Evolutionary conservation across 1,284 basidiomycete species (phyloP).

Genomic region (Rhodotorula glutinis): DNA sequence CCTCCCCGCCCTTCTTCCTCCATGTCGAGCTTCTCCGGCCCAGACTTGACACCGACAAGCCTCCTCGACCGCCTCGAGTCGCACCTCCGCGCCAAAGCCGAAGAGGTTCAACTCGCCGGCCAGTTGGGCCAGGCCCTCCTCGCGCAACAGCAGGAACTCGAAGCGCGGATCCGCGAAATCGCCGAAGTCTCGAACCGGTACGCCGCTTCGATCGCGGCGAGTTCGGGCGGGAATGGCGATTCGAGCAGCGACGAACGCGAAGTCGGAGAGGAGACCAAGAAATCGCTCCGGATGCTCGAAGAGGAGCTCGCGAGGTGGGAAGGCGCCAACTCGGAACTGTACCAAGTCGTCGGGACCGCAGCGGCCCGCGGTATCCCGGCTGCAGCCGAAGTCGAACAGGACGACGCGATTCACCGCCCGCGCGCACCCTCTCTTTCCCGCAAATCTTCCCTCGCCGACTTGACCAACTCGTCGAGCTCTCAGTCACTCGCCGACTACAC

Average conservation of each 20-base stretch:
- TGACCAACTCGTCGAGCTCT: slow-evolving; percentile 17
- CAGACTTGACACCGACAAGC: slow-evolving; percentile 12
- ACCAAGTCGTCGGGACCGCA: slow-evolving; percentile 61
- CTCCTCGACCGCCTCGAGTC: slow-evolving; percentile 61
- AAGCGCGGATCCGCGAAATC: slow-evolving; percentile 75
- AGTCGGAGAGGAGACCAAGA: slow-evolving; percentile 58
- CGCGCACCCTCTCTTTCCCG: slow-evolving; percentile 9
- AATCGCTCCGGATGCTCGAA: slow-evolving; percentile 71
- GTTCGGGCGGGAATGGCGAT: slow-evolving; percentile 44
- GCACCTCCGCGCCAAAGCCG: slow-evolving; percentile 80
- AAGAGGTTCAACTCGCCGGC: slow-evolving; percentile 82
- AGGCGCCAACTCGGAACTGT: slow-evolving; percentile 72
- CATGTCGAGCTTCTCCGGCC: background rate
- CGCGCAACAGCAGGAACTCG: slow-evolving; percentile 83
- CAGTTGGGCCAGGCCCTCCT: slow-evolving; percentile 86
- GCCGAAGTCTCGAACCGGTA: slow-evolving; percentile 49
- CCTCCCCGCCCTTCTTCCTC: background rate
- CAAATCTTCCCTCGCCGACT: slow-evolving; percentile 23
- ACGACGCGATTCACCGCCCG: slow-evolving; percentile 10
- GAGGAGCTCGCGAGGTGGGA: slow-evolving; percentile 77
- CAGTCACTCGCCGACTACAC: slow-evolving; percentile 12
- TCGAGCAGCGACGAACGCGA: slow-evolving; percentile 51
- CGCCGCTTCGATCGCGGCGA: slow-evolving; percentile 12
- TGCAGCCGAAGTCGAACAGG: background rate
- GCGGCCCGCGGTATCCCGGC: slow-evolving; percentile 43